Base-by-base conservation (phyloP, 2,329 filamentous ascomycete species). In the Arthrobotrys musiformis region DNA sequence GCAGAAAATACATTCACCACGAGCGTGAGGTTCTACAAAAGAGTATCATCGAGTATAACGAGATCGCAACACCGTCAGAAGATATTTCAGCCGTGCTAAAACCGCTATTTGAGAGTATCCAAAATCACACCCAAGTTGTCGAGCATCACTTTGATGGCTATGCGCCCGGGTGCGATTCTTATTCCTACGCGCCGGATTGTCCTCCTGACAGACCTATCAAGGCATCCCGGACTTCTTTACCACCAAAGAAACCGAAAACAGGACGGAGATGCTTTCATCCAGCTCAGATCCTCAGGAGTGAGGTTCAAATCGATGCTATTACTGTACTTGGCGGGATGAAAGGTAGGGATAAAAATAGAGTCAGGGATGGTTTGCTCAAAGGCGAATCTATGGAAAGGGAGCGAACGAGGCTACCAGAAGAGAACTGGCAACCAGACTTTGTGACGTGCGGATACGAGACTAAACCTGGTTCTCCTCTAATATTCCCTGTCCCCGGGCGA, bases 291-390 rank as follows among this genome's bases (percentile, higher is more conserved):
- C 30, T 77, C 13, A 58, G 52, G 46, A 30, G 33, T 4, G 66
- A 67, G 30, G 40, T 70, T 2, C 48, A 42, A 13, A 22, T 76
- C 5, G 72, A 77, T 61, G 64, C 73, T 2, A 15, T 67, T 4
- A 24, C 42, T 1, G 33, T 61, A 1, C 11, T 70, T 19, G 60
- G 60, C 0, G 60, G 24, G 0, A 48, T 70, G 48, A 35, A 37
- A 19, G 33, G 24, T 0, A 17, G 9, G 22, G 26, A 63, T 2
- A 48, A 40, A 22, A 7, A 40, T 9, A 50, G 46, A n/a, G 22
- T 66, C 9, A 40, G 73, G 11, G 1, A 26, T 19, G 6, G 6
- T 9, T 35, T 60, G 2, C 26, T 77, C 1, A 19, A 19, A 13
- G 50, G 8, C 5, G 30, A 37, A 8, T 17, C 28, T 11, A 11